Evolutionary conservation across 2,329 filamentous ascomycete genomes (phyloP), one percentile per base, ranked within the genome.

Genomic region (Xylariaceae sp.): DNA sequence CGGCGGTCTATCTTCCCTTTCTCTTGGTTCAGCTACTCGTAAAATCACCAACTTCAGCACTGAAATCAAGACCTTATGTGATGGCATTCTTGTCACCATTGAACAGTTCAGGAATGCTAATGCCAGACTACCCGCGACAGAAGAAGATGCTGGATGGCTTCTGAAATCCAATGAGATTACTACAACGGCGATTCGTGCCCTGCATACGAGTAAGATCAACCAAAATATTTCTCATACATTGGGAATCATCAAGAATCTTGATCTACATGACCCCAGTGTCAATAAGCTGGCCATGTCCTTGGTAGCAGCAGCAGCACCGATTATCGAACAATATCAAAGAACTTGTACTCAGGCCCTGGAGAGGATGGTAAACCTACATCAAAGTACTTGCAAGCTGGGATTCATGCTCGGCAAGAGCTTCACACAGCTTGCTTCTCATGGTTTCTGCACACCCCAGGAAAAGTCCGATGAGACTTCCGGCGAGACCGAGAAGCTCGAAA

Each of bases 361-460:
- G 9, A 73, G 77, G 19, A 80, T 85, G 45, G 66, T 79, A 1
- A 67, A 72, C 2, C 68, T 90, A 7, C 88, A 97, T 58, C 71
- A 76, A 9, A 76, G 85, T 11, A 81, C 81, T 2, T 85, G 82
- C 53, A 85, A 85, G 52, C 78, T 95, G 59, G 80, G 86, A 0
- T 85, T 86, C 60, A 78, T 83, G 12, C 74, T 98, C 34, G 79
- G 83, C 26, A 87, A 83, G 37, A 79, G 82, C 0, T 95, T 96
- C 61, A 78, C 79, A 1, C 83, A 89, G 44, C 78, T 98, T 37
- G 82, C 87, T 1, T 77, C 81, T 1, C 82, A 94, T 60, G 93
- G 93, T 2, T 97, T 97, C 71, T 98, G 93, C 60, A 88, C 83
- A 16, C 93, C 93, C 1, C 76, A 85, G 17, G 90, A 97, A 55